Base-by-base conservation (phyloP, 345 rosid species). In the Rhodamnia rubescens region DNA sequence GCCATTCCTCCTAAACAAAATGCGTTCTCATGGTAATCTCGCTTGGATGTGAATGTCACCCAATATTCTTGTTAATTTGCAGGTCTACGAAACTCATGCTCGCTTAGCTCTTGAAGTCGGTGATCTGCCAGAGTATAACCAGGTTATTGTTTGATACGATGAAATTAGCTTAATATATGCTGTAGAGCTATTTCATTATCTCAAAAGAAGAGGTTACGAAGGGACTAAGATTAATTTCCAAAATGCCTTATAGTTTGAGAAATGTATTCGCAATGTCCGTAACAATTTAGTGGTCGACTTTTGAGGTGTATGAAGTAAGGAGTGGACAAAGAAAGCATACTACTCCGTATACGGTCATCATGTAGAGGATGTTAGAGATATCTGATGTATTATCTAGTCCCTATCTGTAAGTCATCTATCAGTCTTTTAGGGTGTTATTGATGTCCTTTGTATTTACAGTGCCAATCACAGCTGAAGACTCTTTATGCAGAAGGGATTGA, bases 51-150 rank as follows among this genome's bases (percentile, higher is more conserved):
- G 78, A 32, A 69, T 69, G 78, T 69, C 78, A 69, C 24, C 44
- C 42, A 4, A 52, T 82, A 40, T 64, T 59, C 49, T 2, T 53
- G 29, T 83, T 85, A n/a, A 81, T 53, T 74, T 91, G 83, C 93
- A 98, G 99, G 99, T 98, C 82, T 98, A 98, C 91, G 99, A 98
- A 92, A 94, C 98, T 74, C 99, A 98, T 94, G 99, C 98, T 85
- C 95, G 99, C 87, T 91, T 96, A 82, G 93, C 99, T n/a, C 82
- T 98, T 90, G 99, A 98, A 91, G 93, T 89, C 85, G 98, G 98
- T 74, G 99, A 98, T 89, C 90, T 98, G 83, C 91, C 98, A 0
- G 99, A 98, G 91, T 98, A 91, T 92, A 98, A 98, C 93, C 99
- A 98, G 98, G 99, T 98, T 18, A 16, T 69, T 69, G 78, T 69